Conservation (phyloP, 1,284 basidiomycete genomes). For the Anthracocystis panici-leucophaei region DNA sequence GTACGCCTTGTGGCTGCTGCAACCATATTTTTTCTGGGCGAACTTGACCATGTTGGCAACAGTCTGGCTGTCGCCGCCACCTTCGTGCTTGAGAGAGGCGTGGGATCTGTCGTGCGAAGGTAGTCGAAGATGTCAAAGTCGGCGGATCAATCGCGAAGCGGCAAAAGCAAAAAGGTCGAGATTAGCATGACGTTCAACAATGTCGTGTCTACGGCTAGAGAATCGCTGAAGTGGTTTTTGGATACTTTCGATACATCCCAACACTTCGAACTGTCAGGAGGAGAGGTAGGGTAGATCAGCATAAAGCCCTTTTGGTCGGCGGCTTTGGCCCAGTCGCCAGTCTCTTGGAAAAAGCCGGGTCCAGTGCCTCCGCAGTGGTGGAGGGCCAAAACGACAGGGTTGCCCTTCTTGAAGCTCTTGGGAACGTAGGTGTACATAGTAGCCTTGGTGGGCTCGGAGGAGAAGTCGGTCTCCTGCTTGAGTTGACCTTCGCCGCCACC, state of each 20-base stretch:
- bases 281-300: conserved; percentile 24
- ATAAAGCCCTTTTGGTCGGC: conserved; percentile 38
- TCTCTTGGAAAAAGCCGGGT: conserved; percentile 16
- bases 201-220: too few relatives aligned
- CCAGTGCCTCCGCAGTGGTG: conserved; percentile 36
- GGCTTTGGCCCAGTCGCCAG: conserved; percentile 19
- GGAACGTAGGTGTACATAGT: conserved; percentile 37
- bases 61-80: conserved; percentile 22
- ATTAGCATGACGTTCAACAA: too few relatives aligned
- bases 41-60: conserved; percentile 31
- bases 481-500: conserved; percentile 5
- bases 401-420: conserved; percentile 33
- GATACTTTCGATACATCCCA: conserved; percentile 12
- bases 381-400: conserved; percentile 25
- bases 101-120: neutral
- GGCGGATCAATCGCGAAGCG: too few relatives aligned
- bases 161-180: too few relatives aligned
- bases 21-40: conserved; percentile 24
- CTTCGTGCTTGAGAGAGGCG: conserved; percentile 24
- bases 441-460: conserved; percentile 15
- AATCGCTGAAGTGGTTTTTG: too few relatives aligned
- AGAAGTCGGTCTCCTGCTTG: conserved; percentile 20
- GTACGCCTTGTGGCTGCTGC: conserved; percentile 10
- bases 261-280: conserved; percentile 11
- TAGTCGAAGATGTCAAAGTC: too few relatives aligned